These are phyloP conservation scores for Phlebiopsis gigantea DNA, from an alignment of 768 basidiomycete genomes.

Conservation along the genomic window DNA sequence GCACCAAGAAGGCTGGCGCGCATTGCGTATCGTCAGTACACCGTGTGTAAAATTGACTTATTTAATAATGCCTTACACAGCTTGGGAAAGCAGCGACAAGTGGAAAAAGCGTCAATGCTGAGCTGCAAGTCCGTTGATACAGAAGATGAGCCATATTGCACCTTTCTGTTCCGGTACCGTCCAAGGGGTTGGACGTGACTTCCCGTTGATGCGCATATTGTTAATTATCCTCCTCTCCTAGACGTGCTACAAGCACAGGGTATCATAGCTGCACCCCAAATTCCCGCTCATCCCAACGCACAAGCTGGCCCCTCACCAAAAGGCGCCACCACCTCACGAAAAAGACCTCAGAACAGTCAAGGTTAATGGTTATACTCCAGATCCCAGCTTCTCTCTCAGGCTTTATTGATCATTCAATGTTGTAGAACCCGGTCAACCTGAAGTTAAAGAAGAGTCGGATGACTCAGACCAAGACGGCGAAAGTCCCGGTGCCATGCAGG, in stretches of 20 bases:
- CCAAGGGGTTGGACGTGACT: conserved; percentile 4
- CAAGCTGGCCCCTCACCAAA: not conserved
- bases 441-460: conserved; percentile 1
- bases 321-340: not conserved
- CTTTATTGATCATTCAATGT: not conserved
- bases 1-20: conserved; percentile 11
- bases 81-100: not conserved
- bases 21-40: conserved; percentile 14
- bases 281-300: not conserved
- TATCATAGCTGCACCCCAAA: conserved; percentile 1
- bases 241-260: conserved; percentile 15
- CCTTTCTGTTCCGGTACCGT: conserved; percentile 11
- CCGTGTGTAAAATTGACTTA: not conserved
- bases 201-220: too few species aligned
- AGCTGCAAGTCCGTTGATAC: not conserved
- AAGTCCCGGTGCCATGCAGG: not conserved
- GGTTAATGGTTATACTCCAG: not conserved
- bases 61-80: too few species aligned
- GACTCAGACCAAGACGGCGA: not conserved
- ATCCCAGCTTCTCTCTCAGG: too few species aligned
- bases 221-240: not conserved
- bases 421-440: not conserved
- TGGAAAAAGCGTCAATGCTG: not conserved
- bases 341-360: not conserved
- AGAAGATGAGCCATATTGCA: not conserved